Percentiles rank a stretch among this genome's conserved stretches.
phyloP scores from a whole-genome alignment of 1,284 basidiomycete species.

The Phlebopus sp. region DNA sequence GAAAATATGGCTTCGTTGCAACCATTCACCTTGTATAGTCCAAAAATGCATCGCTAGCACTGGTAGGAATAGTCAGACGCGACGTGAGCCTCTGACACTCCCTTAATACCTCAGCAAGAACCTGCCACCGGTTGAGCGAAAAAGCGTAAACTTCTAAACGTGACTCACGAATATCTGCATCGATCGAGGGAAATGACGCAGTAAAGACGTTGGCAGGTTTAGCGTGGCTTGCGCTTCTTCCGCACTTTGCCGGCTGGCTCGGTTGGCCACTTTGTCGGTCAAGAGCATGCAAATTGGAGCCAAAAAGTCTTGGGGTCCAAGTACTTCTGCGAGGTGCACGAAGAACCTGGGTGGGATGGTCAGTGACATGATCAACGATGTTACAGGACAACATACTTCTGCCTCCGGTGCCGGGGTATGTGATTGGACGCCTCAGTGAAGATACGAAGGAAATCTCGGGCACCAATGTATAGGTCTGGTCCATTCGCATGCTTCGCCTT shows the following conservation, averaged over 20 bases:
- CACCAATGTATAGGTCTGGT: constrained; percentile 62
- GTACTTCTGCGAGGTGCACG: constrained; percentile 82
- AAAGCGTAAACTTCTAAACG: constrained; percentile 3
- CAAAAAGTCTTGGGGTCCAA: constrained; percentile 82
- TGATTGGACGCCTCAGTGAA: constrained; percentile 88
- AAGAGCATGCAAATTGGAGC: constrained; percentile 85
- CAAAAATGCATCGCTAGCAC: constrained; percentile 49
- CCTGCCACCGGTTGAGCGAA: constrained; percentile 38
- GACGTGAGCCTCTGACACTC: constrained; percentile 65
- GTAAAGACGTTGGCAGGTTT: constrained; percentile 61
- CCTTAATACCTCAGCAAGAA: constrained; percentile 61
- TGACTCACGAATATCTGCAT: constrained; percentile 57
- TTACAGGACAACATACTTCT: constrained; percentile 51
- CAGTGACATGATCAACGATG: constrained; percentile 8
- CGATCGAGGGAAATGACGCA: constrained; percentile 55
- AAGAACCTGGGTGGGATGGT: constrained; percentile 67
- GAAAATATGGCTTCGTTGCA: not conserved
- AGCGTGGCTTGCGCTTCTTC: constrained; percentile 62
- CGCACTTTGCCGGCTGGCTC: constrained; percentile 62
- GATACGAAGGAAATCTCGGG: constrained; percentile 76
- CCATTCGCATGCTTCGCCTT: constrained; percentile 50
- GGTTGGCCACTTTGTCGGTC: constrained; percentile 75
- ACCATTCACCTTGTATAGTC: constrained; percentile 51
- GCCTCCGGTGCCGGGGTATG: constrained; percentile 84
- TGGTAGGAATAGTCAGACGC: constrained; percentile 42